Evolutionary conservation across 805 yeast genomes (phyloP).

Genomic region (Candida golubevii): DNA sequence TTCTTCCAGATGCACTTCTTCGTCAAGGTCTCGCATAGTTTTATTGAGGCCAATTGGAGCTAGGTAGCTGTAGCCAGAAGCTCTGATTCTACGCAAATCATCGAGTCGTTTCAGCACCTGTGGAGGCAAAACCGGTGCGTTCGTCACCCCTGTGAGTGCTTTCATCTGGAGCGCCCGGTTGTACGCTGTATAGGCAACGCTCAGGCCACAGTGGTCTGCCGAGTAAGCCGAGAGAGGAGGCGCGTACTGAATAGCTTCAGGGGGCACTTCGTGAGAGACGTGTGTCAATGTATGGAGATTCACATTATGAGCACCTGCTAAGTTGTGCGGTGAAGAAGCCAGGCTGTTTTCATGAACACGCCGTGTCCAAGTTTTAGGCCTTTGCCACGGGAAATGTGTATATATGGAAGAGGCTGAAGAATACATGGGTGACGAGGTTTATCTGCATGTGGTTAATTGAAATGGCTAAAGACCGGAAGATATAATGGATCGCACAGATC

Average conservation of each 20-base stretch:
- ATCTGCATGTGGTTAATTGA: not conserved
- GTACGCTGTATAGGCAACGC: slow-evolving; percentile 18
- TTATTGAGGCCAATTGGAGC: slow-evolving; percentile 38
- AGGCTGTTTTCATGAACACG: slow-evolving; percentile 11
- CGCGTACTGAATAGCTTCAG: slow-evolving; percentile 27
- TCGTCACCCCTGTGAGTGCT: slow-evolving; percentile 9
- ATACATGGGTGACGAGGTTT: slow-evolving; percentile 1
- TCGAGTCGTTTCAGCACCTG: slow-evolving; percentile 19
- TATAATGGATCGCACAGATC: no score
- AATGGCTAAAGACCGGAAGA: no score
- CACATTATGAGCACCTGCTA: slow-evolving; percentile 1
- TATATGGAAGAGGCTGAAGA: slow-evolving; percentile 3
- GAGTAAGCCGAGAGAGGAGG: slow-evolving; percentile 56
- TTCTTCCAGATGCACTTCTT: slow-evolving; percentile 9
- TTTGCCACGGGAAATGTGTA: slow-evolving; percentile 8
- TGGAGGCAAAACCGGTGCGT: slow-evolving; percentile 18
- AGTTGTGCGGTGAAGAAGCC: not conserved
- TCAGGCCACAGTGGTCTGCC: slow-evolving; percentile 34
- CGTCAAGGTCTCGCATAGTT: slow-evolving; percentile 38
- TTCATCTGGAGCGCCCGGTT: slow-evolving; percentile 19
- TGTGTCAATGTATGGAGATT: slow-evolving; percentile 11
- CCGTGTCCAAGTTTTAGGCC: slow-evolving; percentile 10
- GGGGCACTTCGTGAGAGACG: slow-evolving; percentile 9
- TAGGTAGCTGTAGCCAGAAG: slow-evolving; percentile 31
- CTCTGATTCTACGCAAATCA: slow-evolving; percentile 25